Conservation (phyloP, 2,329 filamentous ascomycete species). For the Beauveria sp. region DNA sequence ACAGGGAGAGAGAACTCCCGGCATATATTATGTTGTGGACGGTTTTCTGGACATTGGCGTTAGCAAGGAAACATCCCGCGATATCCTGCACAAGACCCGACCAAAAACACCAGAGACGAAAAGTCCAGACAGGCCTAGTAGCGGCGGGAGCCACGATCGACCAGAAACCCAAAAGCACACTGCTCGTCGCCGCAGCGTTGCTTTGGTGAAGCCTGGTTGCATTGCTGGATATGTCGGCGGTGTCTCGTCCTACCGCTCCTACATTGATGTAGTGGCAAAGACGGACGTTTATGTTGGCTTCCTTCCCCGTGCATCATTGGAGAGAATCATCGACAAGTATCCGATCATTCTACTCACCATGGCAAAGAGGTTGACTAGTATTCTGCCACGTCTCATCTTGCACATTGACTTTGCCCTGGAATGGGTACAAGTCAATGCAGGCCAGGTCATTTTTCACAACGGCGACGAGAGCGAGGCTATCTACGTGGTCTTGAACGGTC, state of each 20-base stretch:
- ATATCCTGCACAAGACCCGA: constrained; percentile 17
- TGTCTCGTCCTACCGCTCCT: constrained; percentile 89
- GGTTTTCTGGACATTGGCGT: constrained; percentile 93
- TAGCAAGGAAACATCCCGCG: constrained; percentile 36
- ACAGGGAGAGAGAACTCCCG: constrained; percentile 93
- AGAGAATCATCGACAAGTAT: constrained; percentile 87
- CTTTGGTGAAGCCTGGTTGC: constrained; percentile 88
- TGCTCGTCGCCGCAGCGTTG: constrained; percentile 61
- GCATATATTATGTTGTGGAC: constrained; percentile 94
- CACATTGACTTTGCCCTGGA: constrained; percentile 98
- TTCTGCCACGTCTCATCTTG: constrained; percentile 80
- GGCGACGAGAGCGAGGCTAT: constrained; percentile 96
- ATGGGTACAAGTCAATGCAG: constrained; percentile 94
- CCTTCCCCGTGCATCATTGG: constrained; percentile 73
- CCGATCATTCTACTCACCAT: constrained; percentile 90
- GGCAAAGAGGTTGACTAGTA: constrained; percentile 85
- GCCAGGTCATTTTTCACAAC: constrained; percentile 90
- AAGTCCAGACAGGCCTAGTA: not conserved
- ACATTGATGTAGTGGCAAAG: constrained; percentile 94
- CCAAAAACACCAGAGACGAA: not conserved
- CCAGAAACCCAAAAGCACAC: constrained; percentile 36
- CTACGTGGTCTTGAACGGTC: constrained; percentile 93
- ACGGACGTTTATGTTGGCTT: constrained; percentile 98
- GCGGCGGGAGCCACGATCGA: not conserved
- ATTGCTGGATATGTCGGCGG: constrained; percentile 92